Percentiles rank a stretch among this genome's conserved stretches.
phyloP scores from a whole-genome alignment of 1,284 basidiomycete species.

The Microbotryum lychnidis-dioicae region DNA sequence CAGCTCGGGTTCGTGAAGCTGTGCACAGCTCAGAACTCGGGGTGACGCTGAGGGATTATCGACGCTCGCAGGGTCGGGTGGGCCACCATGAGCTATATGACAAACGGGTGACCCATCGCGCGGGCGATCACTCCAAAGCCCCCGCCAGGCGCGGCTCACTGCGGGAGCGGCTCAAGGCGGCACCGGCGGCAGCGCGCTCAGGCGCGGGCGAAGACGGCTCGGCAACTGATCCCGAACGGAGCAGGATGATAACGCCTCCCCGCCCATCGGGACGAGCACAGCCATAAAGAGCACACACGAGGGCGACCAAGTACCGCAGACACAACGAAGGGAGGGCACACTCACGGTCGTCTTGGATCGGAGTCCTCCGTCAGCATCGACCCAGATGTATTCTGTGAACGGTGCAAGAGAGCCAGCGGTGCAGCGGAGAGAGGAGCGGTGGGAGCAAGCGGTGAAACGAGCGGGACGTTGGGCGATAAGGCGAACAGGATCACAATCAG shows the following conservation, averaged over 20 bases:
- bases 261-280: not conserved
- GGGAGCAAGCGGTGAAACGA: conserved; percentile 14
- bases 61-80: too few relatives aligned
- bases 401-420: conserved; percentile 44
- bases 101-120: too few relatives aligned
- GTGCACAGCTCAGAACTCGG: too few relatives aligned
- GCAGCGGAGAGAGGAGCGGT: conserved; percentile 7
- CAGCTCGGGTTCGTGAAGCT: too few relatives aligned
- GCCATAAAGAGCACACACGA: too few relatives aligned
- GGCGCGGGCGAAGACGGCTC: too few relatives aligned
- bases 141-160: not conserved
- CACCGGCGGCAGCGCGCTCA: too few relatives aligned
- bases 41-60: too few relatives aligned
- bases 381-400: conserved; percentile 61
- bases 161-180: too few relatives aligned
- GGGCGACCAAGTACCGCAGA: too few relatives aligned
- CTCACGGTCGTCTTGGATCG: conserved; percentile 78
- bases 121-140: not conserved
- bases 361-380: conserved; percentile 83
- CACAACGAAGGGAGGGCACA: not conserved
- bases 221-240: not conserved
- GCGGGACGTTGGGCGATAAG: not conserved
- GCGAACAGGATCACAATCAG: not conserved
- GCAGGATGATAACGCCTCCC: not conserved
- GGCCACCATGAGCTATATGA: too few relatives aligned